Evolutionary conservation across 2,329 filamentous ascomycete species (phyloP).

Genomic region (Pestalotiopsis sp.): DNA sequence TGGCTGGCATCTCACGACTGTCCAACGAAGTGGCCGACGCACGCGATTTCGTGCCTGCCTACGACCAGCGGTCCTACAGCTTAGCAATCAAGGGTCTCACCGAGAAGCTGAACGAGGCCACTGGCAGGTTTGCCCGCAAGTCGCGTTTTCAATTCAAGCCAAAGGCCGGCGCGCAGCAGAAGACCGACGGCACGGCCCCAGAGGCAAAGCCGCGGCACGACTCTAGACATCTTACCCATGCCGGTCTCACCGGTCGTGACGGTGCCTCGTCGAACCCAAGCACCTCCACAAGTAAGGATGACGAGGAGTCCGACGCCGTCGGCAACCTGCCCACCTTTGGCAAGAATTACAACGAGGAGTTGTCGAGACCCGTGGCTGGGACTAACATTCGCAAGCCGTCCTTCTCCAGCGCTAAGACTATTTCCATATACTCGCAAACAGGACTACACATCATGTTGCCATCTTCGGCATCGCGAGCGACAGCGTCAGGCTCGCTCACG

Average conservation of each 20-base stretch:
- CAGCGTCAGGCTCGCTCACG: conserved; percentile 73
- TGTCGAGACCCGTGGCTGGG: conserved; percentile 40
- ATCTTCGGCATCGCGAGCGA: conserved; percentile 68
- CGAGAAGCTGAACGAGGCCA: conserved; percentile 74
- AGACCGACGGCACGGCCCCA: conserved; percentile 25
- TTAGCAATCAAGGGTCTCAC: conserved; percentile 81
- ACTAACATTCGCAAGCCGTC: conserved; percentile 56
- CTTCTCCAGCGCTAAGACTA: conserved; percentile 62
- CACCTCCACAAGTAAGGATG: conserved; percentile 10
- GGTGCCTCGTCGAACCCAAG: neutral
- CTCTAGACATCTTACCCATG: neutral
- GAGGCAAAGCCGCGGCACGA: neutral
- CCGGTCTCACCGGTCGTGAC: neutral
- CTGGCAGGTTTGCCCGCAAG: conserved; percentile 70
- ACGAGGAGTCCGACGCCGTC: conserved; percentile 36
- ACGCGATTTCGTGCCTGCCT: conserved; percentile 78
- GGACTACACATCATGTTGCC: conserved; percentile 79
- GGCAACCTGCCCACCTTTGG: conserved; percentile 36
- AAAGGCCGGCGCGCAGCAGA: conserved; percentile 41
- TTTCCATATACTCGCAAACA: conserved; percentile 69
- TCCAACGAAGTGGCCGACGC: conserved; percentile 86
- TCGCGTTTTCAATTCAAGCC: conserved; percentile 84
- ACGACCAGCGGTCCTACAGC: conserved; percentile 86
- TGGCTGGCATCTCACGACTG: conserved; percentile 77
- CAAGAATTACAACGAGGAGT: conserved; percentile 59